phyloP scores from a whole-genome alignment of 139 green algal genomes.

The Mychonastes homosphaera region DNA sequence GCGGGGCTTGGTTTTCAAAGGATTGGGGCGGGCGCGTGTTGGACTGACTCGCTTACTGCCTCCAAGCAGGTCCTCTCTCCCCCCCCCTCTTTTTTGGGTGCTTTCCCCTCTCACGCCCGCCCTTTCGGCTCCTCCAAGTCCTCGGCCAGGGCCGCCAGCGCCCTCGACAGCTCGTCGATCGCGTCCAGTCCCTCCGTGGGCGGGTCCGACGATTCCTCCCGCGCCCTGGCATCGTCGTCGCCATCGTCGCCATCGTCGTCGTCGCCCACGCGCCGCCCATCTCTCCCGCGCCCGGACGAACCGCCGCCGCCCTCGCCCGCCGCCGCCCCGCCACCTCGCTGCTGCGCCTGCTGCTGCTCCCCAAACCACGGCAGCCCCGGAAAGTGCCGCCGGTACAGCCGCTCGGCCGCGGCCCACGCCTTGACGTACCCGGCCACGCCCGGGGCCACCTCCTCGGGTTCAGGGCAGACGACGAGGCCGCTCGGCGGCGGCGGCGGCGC shows the following conservation, averaged over 20 bases:
- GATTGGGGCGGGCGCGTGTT: too few relatives aligned
- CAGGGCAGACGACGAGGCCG: conserved; percentile 3
- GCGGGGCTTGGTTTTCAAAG: too few relatives aligned
- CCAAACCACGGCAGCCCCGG: conserved; percentile 8
- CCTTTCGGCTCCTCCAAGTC: background rate
- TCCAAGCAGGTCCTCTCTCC: too few relatives aligned
- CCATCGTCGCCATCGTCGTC: background rate
- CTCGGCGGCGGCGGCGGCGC: background rate
- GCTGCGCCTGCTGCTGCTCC: conserved; percentile 4
- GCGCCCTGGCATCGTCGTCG: background rate
- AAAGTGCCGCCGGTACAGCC: conserved; percentile 5
- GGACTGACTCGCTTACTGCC: too few relatives aligned
- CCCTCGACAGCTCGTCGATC: conserved; percentile 17
- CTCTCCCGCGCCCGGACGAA: background rate
- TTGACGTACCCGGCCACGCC: background rate
- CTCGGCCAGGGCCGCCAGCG: conserved; percentile 5
- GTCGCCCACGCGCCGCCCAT: background rate
- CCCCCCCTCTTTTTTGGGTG: too few relatives aligned
- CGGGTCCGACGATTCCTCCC: conserved; percentile 3
- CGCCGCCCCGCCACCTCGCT: background rate
- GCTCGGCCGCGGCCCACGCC: background rate
- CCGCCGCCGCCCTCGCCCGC: background rate
- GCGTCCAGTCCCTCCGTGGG: background rate
- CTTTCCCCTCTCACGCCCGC: too few relatives aligned
- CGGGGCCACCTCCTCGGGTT: background rate